Base-by-base conservation (phyloP, 108 stramenopile genomes). In the Skeletonema menzelii region DNA sequence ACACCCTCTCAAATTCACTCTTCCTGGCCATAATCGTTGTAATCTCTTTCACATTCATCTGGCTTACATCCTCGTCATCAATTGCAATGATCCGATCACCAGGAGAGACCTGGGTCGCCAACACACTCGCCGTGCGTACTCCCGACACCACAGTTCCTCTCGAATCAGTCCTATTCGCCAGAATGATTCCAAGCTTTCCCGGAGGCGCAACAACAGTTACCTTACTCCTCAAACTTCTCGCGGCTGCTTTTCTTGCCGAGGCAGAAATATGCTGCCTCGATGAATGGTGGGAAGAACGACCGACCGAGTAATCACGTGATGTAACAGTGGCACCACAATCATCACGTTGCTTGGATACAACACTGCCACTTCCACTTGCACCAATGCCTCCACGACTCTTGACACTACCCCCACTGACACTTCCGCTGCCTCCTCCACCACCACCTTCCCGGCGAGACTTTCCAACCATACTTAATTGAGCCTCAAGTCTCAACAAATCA, bases 1-100 rank as follows among this genome's bases (percentile, higher is more conserved):
- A 73, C 30, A 80, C 88, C 27, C 95, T 76, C 46, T 95, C 92
- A 67, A 88, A 95, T 42, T 95, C 95, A 24, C 84, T 77, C 73
- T 95, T 95, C 38, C 92, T 82, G 0, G 88, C 86, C 95, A 95
- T 95, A 34, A 95, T 93, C 2, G 91, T 91, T 8, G 92, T 93
- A 27, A 95, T 95, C 72, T 95, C 95, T 38, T 85, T 82, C 15
- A 93, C 92, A 27, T 89, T 91, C 92, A 95, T 95, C 66, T 88
- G 88, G 58, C 86, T 86, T 11, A 95, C 95, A 83, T 95, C 95
- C 75, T 95, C 95, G 2, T 88, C 95, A 69, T 95, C 95, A 74
- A 95, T 95, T 11, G 89, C 92, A 58, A 92, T 81, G 49, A 95
- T 95, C 8, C 95, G 78, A 74, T 95, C 95, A 2, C 92, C 92